Evolutionary conservation across 2,329 filamentous ascomycete genomes (phyloP).

Genomic region (Didymella segeticola): DNA sequence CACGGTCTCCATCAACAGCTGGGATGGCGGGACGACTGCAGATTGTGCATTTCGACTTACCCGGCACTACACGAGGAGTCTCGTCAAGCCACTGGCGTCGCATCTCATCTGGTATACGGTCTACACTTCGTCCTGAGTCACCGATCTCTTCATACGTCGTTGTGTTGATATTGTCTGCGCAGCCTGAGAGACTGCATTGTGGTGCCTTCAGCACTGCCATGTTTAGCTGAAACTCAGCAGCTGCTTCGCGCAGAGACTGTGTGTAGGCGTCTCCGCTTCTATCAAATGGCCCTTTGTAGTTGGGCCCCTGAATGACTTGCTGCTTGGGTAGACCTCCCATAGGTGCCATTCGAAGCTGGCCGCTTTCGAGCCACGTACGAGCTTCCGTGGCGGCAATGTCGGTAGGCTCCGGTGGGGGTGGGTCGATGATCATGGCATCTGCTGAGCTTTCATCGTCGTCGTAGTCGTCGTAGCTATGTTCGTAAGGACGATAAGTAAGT

Average conservation of each 20-base stretch:
- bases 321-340: constrained; percentile 53
- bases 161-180: constrained; percentile 43
- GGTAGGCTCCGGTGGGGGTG: not conserved
- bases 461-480: constrained; percentile 14
- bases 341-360: constrained; percentile 45
- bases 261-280: constrained; percentile 27
- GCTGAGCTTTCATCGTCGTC: constrained; percentile 3
- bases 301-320: constrained; percentile 55
- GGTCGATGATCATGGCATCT: not conserved
- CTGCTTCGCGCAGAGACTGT: constrained; percentile 34
- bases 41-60: constrained; percentile 42
- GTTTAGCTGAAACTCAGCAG: constrained; percentile 42
- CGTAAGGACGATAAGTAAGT: constrained; percentile 39
- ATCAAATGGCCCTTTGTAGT: constrained; percentile 51
- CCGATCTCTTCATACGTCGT: constrained; percentile 47
- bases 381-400: constrained; percentile 39
- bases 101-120: constrained; percentile 52
- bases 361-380: constrained; percentile 35
- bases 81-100: constrained; percentile 33
- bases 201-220: constrained; percentile 24
- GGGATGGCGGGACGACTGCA: constrained; percentile 45
- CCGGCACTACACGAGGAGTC: constrained; percentile 23
- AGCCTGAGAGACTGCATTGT: constrained; percentile 32
- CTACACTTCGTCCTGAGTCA: constrained; percentile 49
- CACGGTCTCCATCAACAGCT: not conserved